A percentile compares a stretch with the other conserved stretches of the same genome.
phyloP scores from a whole-genome alignment of 176 grass and related monocot species.

The Carex pumila region DNA sequence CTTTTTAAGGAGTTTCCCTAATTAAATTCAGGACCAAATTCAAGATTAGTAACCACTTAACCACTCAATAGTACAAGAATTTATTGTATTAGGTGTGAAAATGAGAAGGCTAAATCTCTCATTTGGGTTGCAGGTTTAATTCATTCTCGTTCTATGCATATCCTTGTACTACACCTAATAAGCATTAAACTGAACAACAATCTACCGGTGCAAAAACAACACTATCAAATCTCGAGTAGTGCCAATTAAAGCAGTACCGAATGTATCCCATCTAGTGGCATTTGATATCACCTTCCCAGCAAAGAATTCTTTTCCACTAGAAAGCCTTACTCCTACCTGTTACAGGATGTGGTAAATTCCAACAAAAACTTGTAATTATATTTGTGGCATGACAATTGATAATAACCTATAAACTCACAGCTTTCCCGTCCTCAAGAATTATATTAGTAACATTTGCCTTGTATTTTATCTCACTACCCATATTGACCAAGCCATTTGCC shows the following conservation, averaged over 20 bases:
- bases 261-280: constrained; percentile 99
- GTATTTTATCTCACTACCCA: constrained; percentile 69
- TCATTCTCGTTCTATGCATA: background rate
- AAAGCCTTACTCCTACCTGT: constrained; percentile 73
- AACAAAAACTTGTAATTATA: background rate
- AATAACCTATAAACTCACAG: constrained; percentile 48
- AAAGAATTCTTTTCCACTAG: constrained; percentile 82
- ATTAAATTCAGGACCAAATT: constrained; percentile 9
- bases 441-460: constrained; percentile 81
- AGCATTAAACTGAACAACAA: background rate
- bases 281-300: constrained; percentile 88
- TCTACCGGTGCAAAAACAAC: background rate
- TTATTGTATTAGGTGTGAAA: background rate
- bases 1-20: constrained; percentile 84
- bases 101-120: background rate
- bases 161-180: background rate
- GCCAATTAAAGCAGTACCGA: constrained; percentile 45
- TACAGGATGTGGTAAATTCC: background rate
- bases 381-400: background rate
- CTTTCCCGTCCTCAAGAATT: constrained; percentile 79
- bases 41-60: background rate
- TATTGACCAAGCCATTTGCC: constrained; percentile 79
- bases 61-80: background rate
- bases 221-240: background rate
- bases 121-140: background rate